Base-by-base conservation (phyloP, 2,329 filamentous ascomycete species). In the Beauveria scarabaeidicola region DNA sequence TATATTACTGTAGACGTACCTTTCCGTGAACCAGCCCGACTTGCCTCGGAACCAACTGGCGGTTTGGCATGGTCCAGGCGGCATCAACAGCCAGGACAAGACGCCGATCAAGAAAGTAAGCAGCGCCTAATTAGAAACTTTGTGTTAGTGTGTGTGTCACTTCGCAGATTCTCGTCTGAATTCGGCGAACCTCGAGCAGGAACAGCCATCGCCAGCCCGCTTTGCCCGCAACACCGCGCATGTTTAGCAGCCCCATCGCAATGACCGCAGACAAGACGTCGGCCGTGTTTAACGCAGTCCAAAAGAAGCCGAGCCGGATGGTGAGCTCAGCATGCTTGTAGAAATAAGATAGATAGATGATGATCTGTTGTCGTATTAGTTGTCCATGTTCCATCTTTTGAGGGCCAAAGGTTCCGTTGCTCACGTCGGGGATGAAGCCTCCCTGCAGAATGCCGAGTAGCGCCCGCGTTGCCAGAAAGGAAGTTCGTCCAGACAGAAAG, bases 251-350 rank as follows among this genome's bases (percentile, higher is more conserved):
- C 0, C 71, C 74, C 9, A 70, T 73, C 1, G 72, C 74, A 5
- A 75, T 58, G 6, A 76, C 62, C 0, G 72, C 68, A 0, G 70
- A 71, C 0, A 76, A 65, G 36, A 86, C 82, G 44, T 80, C 76
- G 0, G 81, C 81, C 0, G 76, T 76, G 60, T 81, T 80, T 13
- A 87, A 83, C 0, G 86, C 80, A 0, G 84, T 83, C 88, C 88
- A 91, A 73, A 91, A 91, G 83, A 64, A 83, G 11, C 68, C 82
- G 19, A 91, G 73, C 1, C 89, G 81, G 11, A 81, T 79, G 0
- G 88, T 86, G 0, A 92, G 75, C 68, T 91, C 89, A 56, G 78
- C 78, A 0, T 83, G 83, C 50, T 83, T 91, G 73, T 91, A 92
- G 72, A 87, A 92, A 70, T 91, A 91, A 3, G 83, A 86, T 5